Conservation (phyloP, 352 stramenopile species). For the Globisporangium takayamanum region DNA sequence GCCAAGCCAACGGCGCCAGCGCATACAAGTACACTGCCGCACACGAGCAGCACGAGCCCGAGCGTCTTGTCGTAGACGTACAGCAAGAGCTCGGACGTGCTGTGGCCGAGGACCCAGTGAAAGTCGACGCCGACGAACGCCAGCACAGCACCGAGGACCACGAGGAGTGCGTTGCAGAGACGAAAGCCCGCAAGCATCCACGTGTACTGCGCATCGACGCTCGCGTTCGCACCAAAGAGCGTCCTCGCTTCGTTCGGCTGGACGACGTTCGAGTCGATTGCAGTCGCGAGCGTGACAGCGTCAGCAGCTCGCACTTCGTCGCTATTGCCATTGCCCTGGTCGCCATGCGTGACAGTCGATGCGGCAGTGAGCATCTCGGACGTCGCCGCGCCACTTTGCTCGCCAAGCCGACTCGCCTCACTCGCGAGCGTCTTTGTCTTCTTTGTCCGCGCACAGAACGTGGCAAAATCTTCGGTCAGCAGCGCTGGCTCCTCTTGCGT, state of each 20-base stretch:
- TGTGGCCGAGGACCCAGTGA: constrained; percentile 43
- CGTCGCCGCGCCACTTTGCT: constrained; percentile 2
- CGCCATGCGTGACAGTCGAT: background rate
- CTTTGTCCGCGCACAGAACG: constrained; percentile 33
- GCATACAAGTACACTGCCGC: constrained; percentile 21
- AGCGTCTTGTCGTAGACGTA: constrained; percentile 39
- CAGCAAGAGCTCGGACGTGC: constrained; percentile 38
- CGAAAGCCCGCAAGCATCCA: constrained; percentile 24
- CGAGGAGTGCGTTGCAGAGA: constrained; percentile 26
- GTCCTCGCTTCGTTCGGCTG: constrained; percentile 37
- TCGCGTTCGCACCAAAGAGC: constrained; percentile 34
- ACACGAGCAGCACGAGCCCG: constrained; percentile 20
- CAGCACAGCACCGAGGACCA: constrained; percentile 34
- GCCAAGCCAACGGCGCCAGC: constrained; percentile 22
- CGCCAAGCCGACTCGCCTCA: background rate
- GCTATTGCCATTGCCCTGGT: background rate
- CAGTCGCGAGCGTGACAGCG: background rate
- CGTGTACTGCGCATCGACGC: constrained; percentile 30
- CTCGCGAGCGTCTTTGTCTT: constrained; percentile 1
- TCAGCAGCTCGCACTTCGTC: constrained; percentile 3
- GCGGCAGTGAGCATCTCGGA: constrained; percentile 1
- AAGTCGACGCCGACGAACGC: constrained; percentile 46
- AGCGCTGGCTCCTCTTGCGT: constrained; percentile 12
- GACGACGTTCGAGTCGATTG: constrained; percentile 11
- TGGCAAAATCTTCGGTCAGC: constrained; percentile 44